Conservation (phyloP, 2,329 filamentous ascomycete genomes). For the Aphanocladium album region DNA sequence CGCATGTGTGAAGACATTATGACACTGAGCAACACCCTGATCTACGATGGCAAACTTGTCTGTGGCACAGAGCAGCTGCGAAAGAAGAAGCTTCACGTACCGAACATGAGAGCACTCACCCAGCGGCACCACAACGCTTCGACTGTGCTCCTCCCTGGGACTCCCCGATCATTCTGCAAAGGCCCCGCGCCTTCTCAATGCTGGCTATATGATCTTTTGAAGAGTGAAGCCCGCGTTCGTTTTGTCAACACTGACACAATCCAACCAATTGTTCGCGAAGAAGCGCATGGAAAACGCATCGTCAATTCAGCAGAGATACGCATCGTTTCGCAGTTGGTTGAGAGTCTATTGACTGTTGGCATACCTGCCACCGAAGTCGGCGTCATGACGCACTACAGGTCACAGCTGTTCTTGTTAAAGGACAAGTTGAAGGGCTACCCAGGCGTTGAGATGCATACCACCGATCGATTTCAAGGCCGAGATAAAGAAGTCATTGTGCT, state of each 20-base stretch:
- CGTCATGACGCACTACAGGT: constrained; percentile 95
- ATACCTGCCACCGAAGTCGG: constrained; percentile 74
- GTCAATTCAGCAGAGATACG: constrained; percentile 81
- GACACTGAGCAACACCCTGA: constrained; percentile 85
- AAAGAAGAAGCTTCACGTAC: constrained; percentile 60
- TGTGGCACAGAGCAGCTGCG: constrained; percentile 80
- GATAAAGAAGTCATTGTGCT: constrained; percentile 93
- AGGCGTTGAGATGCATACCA: constrained; percentile 89
- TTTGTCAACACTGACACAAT: constrained; percentile 88
- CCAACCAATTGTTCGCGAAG: constrained; percentile 59
- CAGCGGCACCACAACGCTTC: constrained; percentile 53
- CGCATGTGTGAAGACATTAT: constrained; percentile 98
- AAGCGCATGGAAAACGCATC: constrained; percentile 75
- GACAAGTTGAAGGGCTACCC: constrained; percentile 57
- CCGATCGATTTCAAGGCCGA: constrained; percentile 92
- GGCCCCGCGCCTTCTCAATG: constrained; percentile 49
- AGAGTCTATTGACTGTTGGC: constrained; percentile 69
- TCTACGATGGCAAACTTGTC: constrained; percentile 85
- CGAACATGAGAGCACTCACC: constrained; percentile 56
- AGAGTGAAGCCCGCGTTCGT: constrained; percentile 67
- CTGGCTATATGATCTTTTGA: constrained; percentile 71
- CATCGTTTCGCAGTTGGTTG: constrained; percentile 74
- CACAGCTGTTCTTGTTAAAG: constrained; percentile 79
- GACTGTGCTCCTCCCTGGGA: constrained; percentile 36
- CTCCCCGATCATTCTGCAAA: constrained; percentile 51